Base-by-base conservation (phyloP, 345 rosid species). In the Eucalyptus cloeziana region DNA sequence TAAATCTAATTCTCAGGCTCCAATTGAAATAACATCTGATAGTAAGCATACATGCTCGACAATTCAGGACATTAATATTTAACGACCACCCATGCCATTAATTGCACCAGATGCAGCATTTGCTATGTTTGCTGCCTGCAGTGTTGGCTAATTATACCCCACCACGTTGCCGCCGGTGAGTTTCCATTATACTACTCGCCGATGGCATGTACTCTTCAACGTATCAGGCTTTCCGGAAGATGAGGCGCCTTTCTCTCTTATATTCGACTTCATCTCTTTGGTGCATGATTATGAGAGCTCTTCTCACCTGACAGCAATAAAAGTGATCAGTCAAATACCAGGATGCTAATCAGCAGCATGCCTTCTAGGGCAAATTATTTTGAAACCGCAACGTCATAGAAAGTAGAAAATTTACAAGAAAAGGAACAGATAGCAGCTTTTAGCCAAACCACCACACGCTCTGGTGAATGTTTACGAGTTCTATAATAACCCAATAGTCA, bases 221-320 rank as follows among this genome's bases (percentile, higher is more conserved):
- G 40, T 37, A 37, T 87, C 88, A 95, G 83, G 94, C 94, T 93
- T 98, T 96, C 49, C 99, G 94, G n/a, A 97, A 91, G 90, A 98
- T 94, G 45, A 96, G 89, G 6, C 96, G 97, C 90, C 99, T 92
- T 90, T 97, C 99, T 43, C 97, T 93, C 93, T 94, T 95, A 93
- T 97, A 97, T 89, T 97, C 99, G 30, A 97, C 96, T 93, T 98
- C 99, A 89, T 95, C 99, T 92, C 99, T 96, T 93, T 98, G 99
- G 88, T 98, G 97, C 99, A 98, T 97, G 31, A 96, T 93, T 89
- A 98, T 92, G n/a, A 98, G 95, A 90, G 99, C 99, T 92, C 99
- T 95, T 91, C 98, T 93, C 89, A 97, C 98, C 99, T 47, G 47
- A 76, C 15, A 13, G 76, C 76, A n/a, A 7, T 22, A 21, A 5